Base-by-base conservation (phyloP, 1,139 yeast genomes). In the Kurtzmaniella quercitrusa region DNA sequence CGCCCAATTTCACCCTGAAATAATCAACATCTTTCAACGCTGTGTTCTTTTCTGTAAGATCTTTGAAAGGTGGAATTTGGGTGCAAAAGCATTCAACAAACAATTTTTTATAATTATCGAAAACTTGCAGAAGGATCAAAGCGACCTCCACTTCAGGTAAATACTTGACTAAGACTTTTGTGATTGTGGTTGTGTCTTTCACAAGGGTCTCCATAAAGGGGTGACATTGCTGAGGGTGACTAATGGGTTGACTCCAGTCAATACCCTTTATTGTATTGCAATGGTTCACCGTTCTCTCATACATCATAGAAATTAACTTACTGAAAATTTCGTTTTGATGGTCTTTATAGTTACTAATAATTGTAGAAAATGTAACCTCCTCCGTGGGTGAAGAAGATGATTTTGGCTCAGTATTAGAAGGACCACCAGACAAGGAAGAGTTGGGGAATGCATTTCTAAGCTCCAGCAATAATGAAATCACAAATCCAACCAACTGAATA, bases 291-390 rank as follows among this genome's bases (percentile, higher is more conserved):
- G 84, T 76, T 46, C 89, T 75, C 49, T 84, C 93, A 41, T 74
- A 71, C 91, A 85, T 85, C 29, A 85, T 76, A 1, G 84, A 73
- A 21, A 85, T 78, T 45, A 86, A 70, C 58, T 85, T 85, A 34
- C 77, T 66, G 48, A 81, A 79, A n/a, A 86, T 70, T 51, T 84
- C 88, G 44, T 68, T 72, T 48, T 82, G 84, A 53, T 85, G 93
- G 45, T 80, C 85, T 43, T 68, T 70, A 54, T 77, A 76, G 40
- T 64, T 60, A 36, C 63, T 58, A 8, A 65, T 53, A n/a, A 67
- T 48, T 36, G 61, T 54, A 1, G 49, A 41, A 43, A 68, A 70
- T 0, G 61, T 62, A 1, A 79, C 65, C 23, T 75, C 79, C 3
- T 71, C 79, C 2, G 56, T 5, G 4, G 31, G 34, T 8, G 36